A percentile compares a stretch with the other conserved stretches of the same genome.
Conservation (phyloP, 2,329 filamentous ascomycete genomes). For the Venturia nashicola region DNA sequence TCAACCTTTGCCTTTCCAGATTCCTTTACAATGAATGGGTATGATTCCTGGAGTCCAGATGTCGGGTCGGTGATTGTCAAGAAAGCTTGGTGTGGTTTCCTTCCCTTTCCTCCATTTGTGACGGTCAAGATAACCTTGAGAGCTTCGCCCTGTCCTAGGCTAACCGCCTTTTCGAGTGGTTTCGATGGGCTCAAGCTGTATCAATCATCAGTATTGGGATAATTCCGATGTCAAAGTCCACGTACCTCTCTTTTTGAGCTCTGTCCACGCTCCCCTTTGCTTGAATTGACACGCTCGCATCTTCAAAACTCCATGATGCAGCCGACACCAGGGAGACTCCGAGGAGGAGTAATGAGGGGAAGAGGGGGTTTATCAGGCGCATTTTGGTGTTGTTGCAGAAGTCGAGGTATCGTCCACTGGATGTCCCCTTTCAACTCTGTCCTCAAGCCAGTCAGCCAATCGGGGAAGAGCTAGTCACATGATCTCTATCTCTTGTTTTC, state of each 20-base stretch:
- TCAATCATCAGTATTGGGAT: conserved; percentile 11
- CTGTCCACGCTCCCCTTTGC: conserved; percentile 42
- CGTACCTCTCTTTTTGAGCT: conserved; percentile 54
- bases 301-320: conserved; percentile 60
- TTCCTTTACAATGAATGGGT: conserved; percentile 72
- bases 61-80: conserved; percentile 64
- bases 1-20: conserved; percentile 77
- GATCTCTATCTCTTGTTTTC: neutral
- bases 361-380: neutral
- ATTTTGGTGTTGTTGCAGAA: neutral
- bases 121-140: conserved; percentile 75
- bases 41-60: conserved; percentile 75
- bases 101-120: conserved; percentile 63
- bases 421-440: neutral
- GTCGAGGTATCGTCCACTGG: neutral
- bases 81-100: conserved; percentile 90
- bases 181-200: conserved; percentile 34
- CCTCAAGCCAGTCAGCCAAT: neutral
- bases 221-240: conserved; percentile 1
- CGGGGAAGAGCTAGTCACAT: neutral
- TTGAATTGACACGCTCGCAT: conserved; percentile 54
- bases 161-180: conserved; percentile 50
- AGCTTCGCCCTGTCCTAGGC: conserved; percentile 55
- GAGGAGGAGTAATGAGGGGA: neutral
- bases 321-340: conserved; percentile 26